These are phyloP conservation scores for Penstemon davidsonii DNA, from an alignment of 257 asterid genomes.

Conservation along the genomic window DNA sequence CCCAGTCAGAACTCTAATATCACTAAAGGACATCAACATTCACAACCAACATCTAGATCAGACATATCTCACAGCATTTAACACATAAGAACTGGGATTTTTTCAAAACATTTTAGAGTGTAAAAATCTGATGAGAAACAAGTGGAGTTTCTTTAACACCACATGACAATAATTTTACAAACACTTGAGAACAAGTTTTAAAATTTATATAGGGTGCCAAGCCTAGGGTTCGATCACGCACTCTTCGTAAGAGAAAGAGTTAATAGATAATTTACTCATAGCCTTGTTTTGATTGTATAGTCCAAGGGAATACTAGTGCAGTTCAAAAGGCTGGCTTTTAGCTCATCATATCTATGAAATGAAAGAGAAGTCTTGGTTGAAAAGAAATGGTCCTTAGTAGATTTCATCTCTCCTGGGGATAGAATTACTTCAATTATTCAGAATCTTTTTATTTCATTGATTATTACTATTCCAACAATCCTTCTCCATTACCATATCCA, in stretches of 20 bases:
- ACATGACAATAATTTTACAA: neutral
- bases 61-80: slow-evolving; percentile 8
- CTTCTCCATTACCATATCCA: neutral
- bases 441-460: no score
- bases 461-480: no score
- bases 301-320: neutral
- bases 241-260: neutral
- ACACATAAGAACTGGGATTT: neutral
- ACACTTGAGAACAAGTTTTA: neutral
- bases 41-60: neutral
- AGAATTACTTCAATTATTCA: no score
- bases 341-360: neutral
- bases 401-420: no score
- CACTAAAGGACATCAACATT: slow-evolving; percentile 6
- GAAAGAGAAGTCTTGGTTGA: neutral
- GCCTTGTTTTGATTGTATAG: neutral
- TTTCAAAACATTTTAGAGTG: no score
- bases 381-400: neutral
- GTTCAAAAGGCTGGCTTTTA: neutral
- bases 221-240: neutral
- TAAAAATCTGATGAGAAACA: no score
- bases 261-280: neutral
- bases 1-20: slow-evolving; percentile 2
- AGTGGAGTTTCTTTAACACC: neutral
- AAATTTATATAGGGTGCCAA: neutral